Evolutionary conservation across 176 grass and related monocot species (phyloP), one percentile per base, ranked within the genome.

Genomic region (Dendrocalamus sinicus): DNA sequence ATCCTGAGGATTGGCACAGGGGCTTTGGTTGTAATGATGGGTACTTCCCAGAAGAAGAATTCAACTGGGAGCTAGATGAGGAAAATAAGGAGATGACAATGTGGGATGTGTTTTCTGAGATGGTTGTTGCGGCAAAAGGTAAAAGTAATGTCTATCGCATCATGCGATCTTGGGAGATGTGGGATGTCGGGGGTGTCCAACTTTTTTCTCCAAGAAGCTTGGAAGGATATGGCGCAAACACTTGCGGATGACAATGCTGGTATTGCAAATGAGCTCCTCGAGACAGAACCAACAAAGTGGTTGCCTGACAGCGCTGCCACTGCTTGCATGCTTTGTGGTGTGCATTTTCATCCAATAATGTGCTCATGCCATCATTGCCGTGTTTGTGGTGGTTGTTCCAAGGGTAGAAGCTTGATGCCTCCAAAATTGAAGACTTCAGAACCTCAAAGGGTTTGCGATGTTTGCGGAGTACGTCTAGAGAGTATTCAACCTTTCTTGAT

Each of bases 91-190:
- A 89, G 72, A 91, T 91, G 86, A 94, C 89, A 16, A 89, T 94
- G 92, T 94, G 92, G 92, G 92, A 94, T 81, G 89, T 91, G 54
- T 89, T 94, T 80, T 84, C 89, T 24, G 92, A 91, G 81, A 91
- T 94, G 83, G 51, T 91, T 80, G 67, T 89, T 58, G 69, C 57
- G 5, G 89, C 79, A 32, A 79, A 67, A 53, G 78, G 71, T 40
- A 94, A 94, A 94, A 77, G 45, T 85, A 52, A 66, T 55, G 20
- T 54, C 81, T 7, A 12, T 86, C 5, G 14, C 77, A 54, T 77
- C 92, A 1, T 77, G 61, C 32, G 80, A 86, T 67, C 30, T 90
- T 39, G 11, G 50, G 70, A 86, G 77, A 61, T 79, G 53, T 80
- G 72, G 67, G 40, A 83, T 84, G 53, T 83, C 80, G 12, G 66